A percentile compares a stretch with the other conserved stretches of the same genome.
Conservation (phyloP, 1,284 basidiomycete genomes). For the Moesziomyces antarcticus region DNA sequence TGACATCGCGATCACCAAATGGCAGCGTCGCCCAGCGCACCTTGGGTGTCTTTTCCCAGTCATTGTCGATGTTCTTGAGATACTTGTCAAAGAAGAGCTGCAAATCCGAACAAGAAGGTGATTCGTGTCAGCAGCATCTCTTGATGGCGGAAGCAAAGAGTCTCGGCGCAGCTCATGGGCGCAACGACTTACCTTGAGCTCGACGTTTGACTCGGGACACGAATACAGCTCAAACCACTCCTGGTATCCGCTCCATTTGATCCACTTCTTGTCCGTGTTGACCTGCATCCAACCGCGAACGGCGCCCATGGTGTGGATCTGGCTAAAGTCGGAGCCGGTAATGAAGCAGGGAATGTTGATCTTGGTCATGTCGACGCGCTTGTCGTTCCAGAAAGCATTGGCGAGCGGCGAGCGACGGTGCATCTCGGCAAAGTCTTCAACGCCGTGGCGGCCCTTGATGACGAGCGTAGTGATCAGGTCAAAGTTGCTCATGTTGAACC, state of each 20-base stretch:
- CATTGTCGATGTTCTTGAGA: slow-evolving; percentile 51
- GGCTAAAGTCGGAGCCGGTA: slow-evolving; percentile 54
- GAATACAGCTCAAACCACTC: slow-evolving; percentile 14
- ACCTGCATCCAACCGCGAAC: slow-evolving; percentile 41
- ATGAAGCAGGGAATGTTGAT: slow-evolving; percentile 55
- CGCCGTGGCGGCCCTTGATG: slow-evolving; percentile 39
- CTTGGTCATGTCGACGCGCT: slow-evolving; percentile 51
- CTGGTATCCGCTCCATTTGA: slow-evolving; percentile 41
- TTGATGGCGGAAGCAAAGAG: background rate
- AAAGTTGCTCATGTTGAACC: slow-evolving; percentile 46
- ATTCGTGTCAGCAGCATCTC: background rate
- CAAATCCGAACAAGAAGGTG: background rate
- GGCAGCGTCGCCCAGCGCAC: slow-evolving; percentile 43
- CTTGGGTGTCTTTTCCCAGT: slow-evolving; percentile 48
- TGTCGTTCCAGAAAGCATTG: slow-evolving; percentile 46
- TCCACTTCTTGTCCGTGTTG: slow-evolving; percentile 42
- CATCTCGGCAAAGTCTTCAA: slow-evolving; percentile 45
- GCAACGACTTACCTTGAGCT: slow-evolving; percentile 26
- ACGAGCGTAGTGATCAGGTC: slow-evolving; percentile 50
- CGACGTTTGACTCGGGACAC: slow-evolving; percentile 38
- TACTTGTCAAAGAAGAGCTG: slow-evolving; percentile 52
- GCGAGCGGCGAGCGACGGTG: slow-evolving; percentile 16
- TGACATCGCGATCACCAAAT: slow-evolving; percentile 37
- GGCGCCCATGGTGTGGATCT: slow-evolving; percentile 36
- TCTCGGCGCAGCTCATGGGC: background rate